Evolutionary conservation across 208 protist species (phyloP).

Genomic region (Phytomonas sp.): DNA sequence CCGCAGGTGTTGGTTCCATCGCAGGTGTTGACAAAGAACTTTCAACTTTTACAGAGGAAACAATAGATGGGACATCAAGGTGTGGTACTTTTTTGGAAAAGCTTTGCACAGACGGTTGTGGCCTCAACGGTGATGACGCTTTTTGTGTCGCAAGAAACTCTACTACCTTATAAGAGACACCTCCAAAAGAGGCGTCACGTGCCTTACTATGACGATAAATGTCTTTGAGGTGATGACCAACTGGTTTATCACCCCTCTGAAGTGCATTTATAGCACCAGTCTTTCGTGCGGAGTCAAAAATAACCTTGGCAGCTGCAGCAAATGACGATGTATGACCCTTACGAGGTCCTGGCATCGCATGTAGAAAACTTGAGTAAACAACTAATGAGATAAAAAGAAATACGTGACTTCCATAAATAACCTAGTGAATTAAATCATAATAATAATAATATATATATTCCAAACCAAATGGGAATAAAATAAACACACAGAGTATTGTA

Average conservation of each 20-base stretch:
- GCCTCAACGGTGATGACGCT: slow-evolving; percentile 16
- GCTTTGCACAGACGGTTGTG: slow-evolving; percentile 4
- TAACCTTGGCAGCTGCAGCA: slow-evolving; percentile 68
- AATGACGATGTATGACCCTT: slow-evolving; percentile 29
- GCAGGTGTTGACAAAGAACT: not conserved
- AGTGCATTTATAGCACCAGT: slow-evolving; percentile 65
- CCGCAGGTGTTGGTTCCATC: not conserved
- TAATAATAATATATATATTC: not conserved
- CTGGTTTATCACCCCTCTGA: slow-evolving; percentile 40
- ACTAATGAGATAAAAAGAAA: slow-evolving; percentile 7
- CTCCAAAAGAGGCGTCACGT: slow-evolving; percentile 59
- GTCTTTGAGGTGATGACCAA: slow-evolving; percentile 68
- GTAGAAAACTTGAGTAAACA: slow-evolving; percentile 3
- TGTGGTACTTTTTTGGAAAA: slow-evolving; percentile 55
- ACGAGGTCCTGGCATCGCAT: slow-evolving; percentile 8
- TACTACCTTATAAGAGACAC: slow-evolving; percentile 76
- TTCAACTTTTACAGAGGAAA: not conserved
- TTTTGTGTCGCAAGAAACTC: slow-evolving; percentile 76
- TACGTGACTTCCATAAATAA: not conserved
- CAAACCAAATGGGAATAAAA: not conserved
- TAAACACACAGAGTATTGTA: not conserved
- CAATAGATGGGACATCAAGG: slow-evolving; percentile 39
- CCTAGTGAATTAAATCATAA: not conserved
- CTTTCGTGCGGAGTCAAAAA: slow-evolving; percentile 79
- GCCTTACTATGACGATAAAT: slow-evolving; percentile 76